Percentiles rank a stretch among this genome's conserved stretches.
Evolutionary conservation across 2,329 filamentous ascomycete species (phyloP).

Genomic region (Scedosporium boydii): DNA sequence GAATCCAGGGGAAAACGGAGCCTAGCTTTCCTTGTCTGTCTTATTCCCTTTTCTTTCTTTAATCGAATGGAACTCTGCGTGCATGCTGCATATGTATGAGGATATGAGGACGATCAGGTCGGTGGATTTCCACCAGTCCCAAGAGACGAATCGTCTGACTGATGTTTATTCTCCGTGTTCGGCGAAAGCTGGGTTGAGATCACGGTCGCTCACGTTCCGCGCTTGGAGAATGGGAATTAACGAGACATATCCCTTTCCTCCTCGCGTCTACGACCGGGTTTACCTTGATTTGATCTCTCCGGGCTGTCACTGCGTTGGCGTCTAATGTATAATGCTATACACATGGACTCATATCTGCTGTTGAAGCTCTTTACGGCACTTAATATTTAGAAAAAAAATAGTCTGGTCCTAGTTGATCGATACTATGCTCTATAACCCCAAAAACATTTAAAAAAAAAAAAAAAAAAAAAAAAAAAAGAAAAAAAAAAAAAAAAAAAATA

Average conservation of each 20-base stretch:
- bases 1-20: no score
- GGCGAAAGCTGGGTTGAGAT: background rate
- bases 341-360: background rate
- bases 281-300: no score
- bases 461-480: background rate
- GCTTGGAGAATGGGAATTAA: no score
- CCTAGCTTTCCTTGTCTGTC: no score
- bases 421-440: background rate
- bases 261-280: no score
- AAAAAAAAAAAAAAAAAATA: conserved; percentile 1
- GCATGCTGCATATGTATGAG: background rate
- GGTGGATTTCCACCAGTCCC: background rate
- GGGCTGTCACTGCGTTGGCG: no score
- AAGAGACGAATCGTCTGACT: background rate
- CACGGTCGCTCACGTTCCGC: no score
- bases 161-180: background rate
- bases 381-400: background rate
- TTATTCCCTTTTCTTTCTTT: no score
- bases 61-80: background rate
- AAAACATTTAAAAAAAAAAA: background rate
- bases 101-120: background rate
- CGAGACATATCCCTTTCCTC: no score
- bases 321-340: no score
- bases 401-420: background rate
- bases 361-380: background rate